Evolutionary conservation across 2,329 filamentous ascomycete genomes (phyloP), one percentile per base, ranked within the genome.

Genomic region (Macrophomina phaseolina): DNA sequence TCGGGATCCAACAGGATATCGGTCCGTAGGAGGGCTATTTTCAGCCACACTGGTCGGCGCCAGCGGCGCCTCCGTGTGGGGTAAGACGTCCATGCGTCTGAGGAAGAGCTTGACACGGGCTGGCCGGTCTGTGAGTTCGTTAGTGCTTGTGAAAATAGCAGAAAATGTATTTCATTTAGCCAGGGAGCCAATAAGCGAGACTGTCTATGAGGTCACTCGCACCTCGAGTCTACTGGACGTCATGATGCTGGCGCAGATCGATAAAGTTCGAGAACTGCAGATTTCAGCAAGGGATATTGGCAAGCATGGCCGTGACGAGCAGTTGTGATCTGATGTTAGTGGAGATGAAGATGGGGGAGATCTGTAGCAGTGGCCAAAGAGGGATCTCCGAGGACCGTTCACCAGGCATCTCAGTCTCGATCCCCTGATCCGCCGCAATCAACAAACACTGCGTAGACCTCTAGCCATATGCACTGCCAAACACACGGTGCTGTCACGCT

Each of bases 261-360:
- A n/a, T 11, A 28, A 34, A 32, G 16, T 8, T 12, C 9, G 12
- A 7, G n/a, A 6, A 28, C 6, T 1, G 18, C 5, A 55, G 34
- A 55, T 36, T 12, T n/a, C n/a, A 3, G 23, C 23, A 45, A 61
- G 30, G 40, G 40, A 23, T 38, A 61, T 48, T 40, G 18, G 28
- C 40, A 6, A 34, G 2, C 23, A 5, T 30, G 42, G 42, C 11
- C 34, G n/a, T 5, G 40, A 34, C 32, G 28, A 42, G 2, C 16
- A 30, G 28, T 12, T 12, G 11, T n/a, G 38, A 46, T 18, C 28
- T 61, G 16, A 42, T n/a, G 52, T 14, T 14, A 14, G 5, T 45
- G 42, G 8, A 14, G 42, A 45, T 45, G 53, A 40, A 38, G 53
- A 56, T 56, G 53, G 56, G 34, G 40, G 18, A 23, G 18, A 61